phyloP scores from a whole-genome alignment of 23 red algal genomes.

The Gracilaria gracilis region DNA sequence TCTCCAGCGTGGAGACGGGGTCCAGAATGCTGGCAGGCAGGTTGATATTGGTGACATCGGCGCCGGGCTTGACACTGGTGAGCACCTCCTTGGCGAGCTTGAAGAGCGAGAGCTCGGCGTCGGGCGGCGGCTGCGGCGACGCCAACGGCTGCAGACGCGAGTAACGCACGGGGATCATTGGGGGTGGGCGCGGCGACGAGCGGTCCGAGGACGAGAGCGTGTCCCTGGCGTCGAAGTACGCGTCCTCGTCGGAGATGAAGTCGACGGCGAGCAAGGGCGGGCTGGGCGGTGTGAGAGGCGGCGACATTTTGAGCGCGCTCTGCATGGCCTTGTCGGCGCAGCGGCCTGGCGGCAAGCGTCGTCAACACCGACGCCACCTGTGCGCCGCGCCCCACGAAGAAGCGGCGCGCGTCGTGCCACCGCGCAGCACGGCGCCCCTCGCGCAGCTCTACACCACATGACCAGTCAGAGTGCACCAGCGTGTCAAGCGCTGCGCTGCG shows the following conservation, averaged over 20 bases:
- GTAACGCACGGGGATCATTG: slow-evolving; percentile 50
- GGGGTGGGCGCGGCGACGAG: slow-evolving; percentile 37
- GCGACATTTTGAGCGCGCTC: slow-evolving; percentile 13
- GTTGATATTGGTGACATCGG: slow-evolving; percentile 80
- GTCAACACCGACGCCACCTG: not conserved
- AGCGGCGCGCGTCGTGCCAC: not conserved
- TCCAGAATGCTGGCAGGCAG: slow-evolving; percentile 93
- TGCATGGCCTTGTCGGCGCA: not conserved
- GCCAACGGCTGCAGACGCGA: slow-evolving; percentile 51
- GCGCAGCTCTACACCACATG: no score
- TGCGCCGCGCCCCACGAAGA: not conserved
- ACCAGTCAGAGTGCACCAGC: no score
- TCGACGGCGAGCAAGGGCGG: not conserved
- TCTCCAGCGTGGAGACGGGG: slow-evolving; percentile 93
- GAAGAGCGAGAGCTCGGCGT: slow-evolving; percentile 81
- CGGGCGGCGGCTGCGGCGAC: slow-evolving; percentile 54
- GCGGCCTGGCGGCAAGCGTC: slow-evolving; percentile 7
- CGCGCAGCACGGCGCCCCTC: not conserved
- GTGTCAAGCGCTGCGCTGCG: no score
- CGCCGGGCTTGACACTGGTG: slow-evolving; percentile 84
- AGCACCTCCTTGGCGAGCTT: slow-evolving; percentile 89
- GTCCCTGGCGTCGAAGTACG: slow-evolving; percentile 41
- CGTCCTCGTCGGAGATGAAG: slow-evolving; percentile 55
- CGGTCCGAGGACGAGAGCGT: slow-evolving; percentile 40
- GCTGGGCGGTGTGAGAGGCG: not conserved